These are phyloP conservation scores for Neurospora sp. DNA, from an alignment of 495 filamentous ascomycete genomes.

Conservation along the genomic window DNA sequence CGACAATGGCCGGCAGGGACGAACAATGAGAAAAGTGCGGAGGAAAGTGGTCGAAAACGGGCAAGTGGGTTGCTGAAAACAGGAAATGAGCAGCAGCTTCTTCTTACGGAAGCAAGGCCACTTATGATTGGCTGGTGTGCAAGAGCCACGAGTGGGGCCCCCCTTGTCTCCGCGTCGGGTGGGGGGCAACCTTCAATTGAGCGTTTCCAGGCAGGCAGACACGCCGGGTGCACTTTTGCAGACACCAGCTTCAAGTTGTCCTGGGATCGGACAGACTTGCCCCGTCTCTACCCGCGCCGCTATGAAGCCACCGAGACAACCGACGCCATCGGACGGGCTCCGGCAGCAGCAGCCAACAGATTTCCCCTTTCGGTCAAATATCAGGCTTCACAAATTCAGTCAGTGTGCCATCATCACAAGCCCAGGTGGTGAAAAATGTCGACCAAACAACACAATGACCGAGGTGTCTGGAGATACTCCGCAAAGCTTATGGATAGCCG, in stretches of 20 bases:
- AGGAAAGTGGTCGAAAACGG: constrained; percentile 7
- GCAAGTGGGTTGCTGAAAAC: constrained; percentile 13
- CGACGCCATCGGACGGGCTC: not conserved
- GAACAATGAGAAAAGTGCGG: not conserved
- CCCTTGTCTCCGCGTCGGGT: not conserved
- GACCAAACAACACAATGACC: not conserved
- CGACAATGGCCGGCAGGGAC: not conserved
- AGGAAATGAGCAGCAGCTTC: constrained; percentile 18
- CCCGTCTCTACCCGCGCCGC: not conserved
- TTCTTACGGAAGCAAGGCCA: constrained; percentile 24
- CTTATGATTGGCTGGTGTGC: constrained; percentile 17
- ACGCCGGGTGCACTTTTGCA: not conserved
- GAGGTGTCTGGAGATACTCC: not conserved
- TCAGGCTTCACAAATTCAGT: not conserved
- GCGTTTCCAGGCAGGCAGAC: not conserved
- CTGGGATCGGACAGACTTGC: not conserved
- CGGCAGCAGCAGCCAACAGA: not conserved
- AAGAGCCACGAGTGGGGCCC: not conserved
- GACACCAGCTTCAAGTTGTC: not conserved
- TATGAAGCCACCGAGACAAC: not conserved
- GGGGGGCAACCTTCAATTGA: not conserved
- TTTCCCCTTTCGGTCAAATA: not conserved
- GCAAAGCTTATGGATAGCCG: not conserved
- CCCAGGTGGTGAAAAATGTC: not conserved
- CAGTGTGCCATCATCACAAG: not conserved